A percentile compares a stretch with the other conserved stretches of the same genome.
Conservation (phyloP, 1,284 basidiomycete species). For the Leccinum pachyderme region DNA sequence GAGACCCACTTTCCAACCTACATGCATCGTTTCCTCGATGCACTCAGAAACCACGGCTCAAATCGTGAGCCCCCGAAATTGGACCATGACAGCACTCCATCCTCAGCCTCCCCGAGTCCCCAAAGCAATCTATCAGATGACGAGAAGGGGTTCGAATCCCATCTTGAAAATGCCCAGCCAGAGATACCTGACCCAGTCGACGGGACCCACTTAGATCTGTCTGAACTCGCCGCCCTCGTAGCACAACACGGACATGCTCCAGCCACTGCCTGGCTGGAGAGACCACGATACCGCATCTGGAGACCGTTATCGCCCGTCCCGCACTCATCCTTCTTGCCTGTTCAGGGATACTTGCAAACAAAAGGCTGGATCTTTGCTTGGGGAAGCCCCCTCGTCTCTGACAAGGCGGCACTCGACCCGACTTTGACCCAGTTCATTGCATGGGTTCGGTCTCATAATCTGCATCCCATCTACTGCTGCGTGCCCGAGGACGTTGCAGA, state of each 20-base stretch:
- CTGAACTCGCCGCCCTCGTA: conserved; percentile 37
- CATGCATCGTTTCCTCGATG: conserved; percentile 12
- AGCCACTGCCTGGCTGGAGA: conserved; percentile 48
- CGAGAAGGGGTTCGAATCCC: neutral
- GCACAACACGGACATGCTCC: conserved; percentile 42
- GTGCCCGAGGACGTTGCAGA: conserved; percentile 40
- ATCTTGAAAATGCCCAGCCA: conserved; percentile 1
- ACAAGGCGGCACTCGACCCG: conserved; percentile 33
- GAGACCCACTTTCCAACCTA: neutral
- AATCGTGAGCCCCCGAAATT: neutral
- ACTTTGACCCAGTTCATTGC: conserved; percentile 37
- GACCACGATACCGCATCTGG: conserved; percentile 45
- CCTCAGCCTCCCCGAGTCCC: neutral
- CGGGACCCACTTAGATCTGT: conserved; percentile 5
- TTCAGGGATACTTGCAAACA: conserved; percentile 38
- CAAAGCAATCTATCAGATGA: conserved; percentile 5
- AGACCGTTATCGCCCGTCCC: conserved; percentile 32
- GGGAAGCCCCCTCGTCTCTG: conserved; percentile 46
- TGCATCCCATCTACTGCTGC: conserved; percentile 42
- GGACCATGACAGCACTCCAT: neutral
- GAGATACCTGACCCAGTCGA: conserved; percentile 13
- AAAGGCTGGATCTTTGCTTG: conserved; percentile 43
- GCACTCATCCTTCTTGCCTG: conserved; percentile 42
- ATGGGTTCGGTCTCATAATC: conserved; percentile 34
- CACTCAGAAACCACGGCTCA: conserved; percentile 5